Evolutionary conservation across 2,329 filamentous ascomycete species (phyloP).

Genomic region (Exserohilum turcica): DNA sequence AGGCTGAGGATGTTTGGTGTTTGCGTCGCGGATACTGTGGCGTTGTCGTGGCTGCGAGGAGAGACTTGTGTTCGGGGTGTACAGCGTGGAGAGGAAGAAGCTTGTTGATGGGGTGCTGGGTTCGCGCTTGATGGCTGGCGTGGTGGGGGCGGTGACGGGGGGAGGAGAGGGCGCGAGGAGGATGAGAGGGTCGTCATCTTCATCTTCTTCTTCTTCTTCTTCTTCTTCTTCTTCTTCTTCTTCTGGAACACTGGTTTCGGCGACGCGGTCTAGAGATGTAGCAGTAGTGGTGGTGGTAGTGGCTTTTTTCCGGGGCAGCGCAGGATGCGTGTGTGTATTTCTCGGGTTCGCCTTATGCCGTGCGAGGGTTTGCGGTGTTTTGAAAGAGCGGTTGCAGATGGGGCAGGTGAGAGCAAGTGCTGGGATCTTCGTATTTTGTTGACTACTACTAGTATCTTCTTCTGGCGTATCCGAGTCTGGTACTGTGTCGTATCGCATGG

Average conservation of each 20-base stretch:
- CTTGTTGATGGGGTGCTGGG: constrained; percentile 17
- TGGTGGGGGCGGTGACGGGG: not conserved
- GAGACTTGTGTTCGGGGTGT: constrained; percentile 19
- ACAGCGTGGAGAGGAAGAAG: constrained; percentile 19
- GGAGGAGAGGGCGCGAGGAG: not conserved
- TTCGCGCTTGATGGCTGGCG: constrained; percentile 31
- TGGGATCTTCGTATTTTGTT: not conserved
- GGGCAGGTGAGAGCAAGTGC: constrained; percentile 1
- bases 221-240: not conserved
- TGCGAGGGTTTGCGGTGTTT: constrained; percentile 4
- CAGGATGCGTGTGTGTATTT: not conserved
- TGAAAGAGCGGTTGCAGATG: constrained; percentile 15
- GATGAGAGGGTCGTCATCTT: constrained; percentile 3
- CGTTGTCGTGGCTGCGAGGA: no score
- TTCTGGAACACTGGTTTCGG: not conserved
- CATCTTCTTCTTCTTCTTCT: not conserved
- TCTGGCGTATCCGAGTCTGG: not conserved
- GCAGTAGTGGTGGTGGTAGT: not conserved
- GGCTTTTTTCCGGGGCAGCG: not conserved
- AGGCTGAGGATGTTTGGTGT: no score
- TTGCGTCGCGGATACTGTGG: no score
- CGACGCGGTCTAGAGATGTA: no score
- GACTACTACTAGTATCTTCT: not conserved
- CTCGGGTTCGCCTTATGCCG: not conserved
- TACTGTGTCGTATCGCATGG: not conserved